phyloP scores from a whole-genome alignment of 129 eudicot species.

The Rutidosis leptorrhynchoides region DNA sequence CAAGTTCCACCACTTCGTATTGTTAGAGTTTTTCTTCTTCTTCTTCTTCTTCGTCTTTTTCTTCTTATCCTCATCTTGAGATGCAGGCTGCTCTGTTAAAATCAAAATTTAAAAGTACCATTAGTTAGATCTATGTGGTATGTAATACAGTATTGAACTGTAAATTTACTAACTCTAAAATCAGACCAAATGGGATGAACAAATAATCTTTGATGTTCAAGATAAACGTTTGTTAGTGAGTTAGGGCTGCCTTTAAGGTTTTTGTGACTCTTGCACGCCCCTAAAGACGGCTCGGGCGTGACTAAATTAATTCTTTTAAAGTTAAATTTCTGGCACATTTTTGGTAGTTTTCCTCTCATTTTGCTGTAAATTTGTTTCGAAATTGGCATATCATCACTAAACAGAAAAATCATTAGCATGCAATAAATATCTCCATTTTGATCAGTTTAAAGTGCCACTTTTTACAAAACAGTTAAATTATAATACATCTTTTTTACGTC shows the following conservation, averaged over 20 bases:
- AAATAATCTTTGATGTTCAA: background rate
- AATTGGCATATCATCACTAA: background rate
- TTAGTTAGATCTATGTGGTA: background rate
- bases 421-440: background rate
- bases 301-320: no score
- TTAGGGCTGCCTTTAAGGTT: background rate
- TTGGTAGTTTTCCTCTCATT: background rate
- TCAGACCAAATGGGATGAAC: background rate
- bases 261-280: background rate
- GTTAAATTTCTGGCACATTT: background rate
- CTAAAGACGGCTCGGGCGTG: background rate
- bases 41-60: conserved; percentile 20
- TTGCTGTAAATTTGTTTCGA: background rate
- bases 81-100: conserved; percentile 39
- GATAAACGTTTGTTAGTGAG: background rate
- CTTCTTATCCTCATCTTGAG: conserved; percentile 15
- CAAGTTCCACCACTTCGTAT: conserved; percentile 50
- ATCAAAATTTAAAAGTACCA: conserved; percentile 5
- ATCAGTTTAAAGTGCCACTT: background rate
- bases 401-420: background rate
- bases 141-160: background rate
- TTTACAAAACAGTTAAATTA: background rate
- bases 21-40: conserved; percentile 27
- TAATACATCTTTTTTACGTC: background rate
- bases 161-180: no score